Percentiles rank a stretch among this genome's conserved stretches.
Conservation (phyloP, 2,329 filamentous ascomycete genomes). For the Helotiales sp. region DNA sequence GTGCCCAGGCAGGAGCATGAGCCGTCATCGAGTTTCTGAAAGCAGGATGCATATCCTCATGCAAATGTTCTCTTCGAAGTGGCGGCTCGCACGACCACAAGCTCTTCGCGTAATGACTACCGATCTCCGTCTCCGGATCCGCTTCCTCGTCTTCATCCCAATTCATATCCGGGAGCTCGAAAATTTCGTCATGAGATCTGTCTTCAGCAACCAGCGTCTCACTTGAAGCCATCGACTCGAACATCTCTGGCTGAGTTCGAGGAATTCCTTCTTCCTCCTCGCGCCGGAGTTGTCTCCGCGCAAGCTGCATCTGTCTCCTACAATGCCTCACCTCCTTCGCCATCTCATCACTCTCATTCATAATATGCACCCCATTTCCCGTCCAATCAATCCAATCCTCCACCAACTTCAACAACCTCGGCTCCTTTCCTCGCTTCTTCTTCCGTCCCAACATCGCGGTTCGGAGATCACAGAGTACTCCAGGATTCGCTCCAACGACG, state of each 20-base stretch:
- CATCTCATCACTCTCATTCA: conserved; percentile 4
- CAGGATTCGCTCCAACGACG: conserved; percentile 44
- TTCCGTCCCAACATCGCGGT: conserved; percentile 44
- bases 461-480: conserved; percentile 46
- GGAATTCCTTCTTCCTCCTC: conserved; percentile 3
- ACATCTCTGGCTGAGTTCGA: background rate
- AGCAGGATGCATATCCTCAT: conserved; percentile 14
- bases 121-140: conserved; percentile 21
- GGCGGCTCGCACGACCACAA: background rate
- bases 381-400: conserved; percentile 24
- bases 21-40: conserved; percentile 9
- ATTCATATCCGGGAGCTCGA: background rate
- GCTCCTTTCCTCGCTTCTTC: conserved; percentile 13
- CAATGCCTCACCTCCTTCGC: conserved; percentile 17
- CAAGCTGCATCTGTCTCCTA: conserved; percentile 18
- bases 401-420: conserved; percentile 21
- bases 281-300: conserved; percentile 4
- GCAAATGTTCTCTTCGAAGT: background rate
- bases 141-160: conserved; percentile 5
- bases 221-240: background rate
- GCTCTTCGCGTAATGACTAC: conserved; percentile 7
- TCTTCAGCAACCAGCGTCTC: background rate
- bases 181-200: background rate
- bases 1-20: background rate
- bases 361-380: conserved; percentile 2